Evolutionary conservation across 208 protist genomes (phyloP).

Genomic region (Leishmania tropica): DNA sequence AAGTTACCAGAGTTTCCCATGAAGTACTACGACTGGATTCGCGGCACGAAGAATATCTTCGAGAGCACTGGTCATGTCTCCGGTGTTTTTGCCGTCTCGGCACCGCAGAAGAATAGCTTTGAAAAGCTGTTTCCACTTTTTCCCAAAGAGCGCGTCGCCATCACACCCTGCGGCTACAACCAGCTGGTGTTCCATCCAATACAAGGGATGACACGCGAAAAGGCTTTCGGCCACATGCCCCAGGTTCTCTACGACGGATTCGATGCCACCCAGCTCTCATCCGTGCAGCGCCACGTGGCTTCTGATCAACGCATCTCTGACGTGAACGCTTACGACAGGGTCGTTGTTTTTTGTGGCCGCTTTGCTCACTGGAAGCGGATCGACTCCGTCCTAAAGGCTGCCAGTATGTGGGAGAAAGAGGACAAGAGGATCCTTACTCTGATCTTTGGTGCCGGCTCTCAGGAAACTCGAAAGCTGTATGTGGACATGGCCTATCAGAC

Average conservation of each 20-base stretch:
- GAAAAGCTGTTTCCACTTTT: conserved; percentile 60
- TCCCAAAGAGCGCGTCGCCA: conserved; percentile 56
- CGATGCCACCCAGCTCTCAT: conserved; percentile 31
- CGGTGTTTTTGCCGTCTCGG: conserved; percentile 70
- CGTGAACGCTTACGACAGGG: conserved; percentile 57
- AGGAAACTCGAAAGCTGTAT: conserved; percentile 54
- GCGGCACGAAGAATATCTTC: conserved; percentile 55
- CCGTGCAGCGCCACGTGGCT: conserved; percentile 32
- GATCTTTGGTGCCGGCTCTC: conserved; percentile 60
- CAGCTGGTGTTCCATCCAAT: conserved; percentile 72
- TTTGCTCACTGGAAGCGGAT: conserved; percentile 84
- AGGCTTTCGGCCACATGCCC: conserved; percentile 56
- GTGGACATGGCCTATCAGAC: conserved; percentile 71
- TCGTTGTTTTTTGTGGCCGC: conserved; percentile 76
- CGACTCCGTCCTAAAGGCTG: conserved; percentile 63
- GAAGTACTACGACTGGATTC: conserved; percentile 80
- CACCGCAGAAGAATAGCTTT: conserved; percentile 68
- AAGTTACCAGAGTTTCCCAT: conserved; percentile 71
- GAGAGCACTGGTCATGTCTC: conserved; percentile 48
- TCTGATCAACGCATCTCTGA: conserved; percentile 43
- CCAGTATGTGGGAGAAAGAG: conserved; percentile 62
- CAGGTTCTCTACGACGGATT: conserved; percentile 72
- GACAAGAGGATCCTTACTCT: conserved; percentile 55
- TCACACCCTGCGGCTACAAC: conserved; percentile 75
- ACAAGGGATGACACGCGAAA: conserved; percentile 58